Evolutionary conservation across 768 basidiomycete genomes (phyloP), one percentile per base, ranked within the genome.

Genomic region (Cantharellus cinnabarinus): DNA sequence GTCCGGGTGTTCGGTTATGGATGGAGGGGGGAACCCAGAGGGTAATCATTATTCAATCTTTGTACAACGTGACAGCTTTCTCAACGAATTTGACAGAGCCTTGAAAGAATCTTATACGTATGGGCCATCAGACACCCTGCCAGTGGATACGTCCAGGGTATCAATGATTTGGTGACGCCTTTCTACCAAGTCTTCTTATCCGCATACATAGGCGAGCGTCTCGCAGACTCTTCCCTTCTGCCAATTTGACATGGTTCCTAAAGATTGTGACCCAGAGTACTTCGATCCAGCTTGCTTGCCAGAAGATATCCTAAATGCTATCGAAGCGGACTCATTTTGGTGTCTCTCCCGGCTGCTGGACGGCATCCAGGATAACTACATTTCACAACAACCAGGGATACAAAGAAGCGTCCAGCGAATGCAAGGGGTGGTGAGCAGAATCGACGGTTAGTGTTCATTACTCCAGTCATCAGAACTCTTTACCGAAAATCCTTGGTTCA

Each of bases 121-220:
- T 98, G 95, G 94, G 95, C 95, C 7, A 95, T 98, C 66, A 80
- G 95, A 63, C 95, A 98, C 73, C 95, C 95, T 0, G 94, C 95
- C 3, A 91, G 88, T 61, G 95, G 95, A 5, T 98, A 99, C 70
- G 95, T 99, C 3, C 95, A 99, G 70, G 95, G 95, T 35, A 99
- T 99, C 70, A 98, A 99, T 69, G 95, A 99, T 69, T 82, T 99
- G 41, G 95, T 83, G 1, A 94, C 89, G 2, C 95, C 95, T 0
- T 99, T 99, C 72, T 97, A 94, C 67, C 87, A 98, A 71, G 89
- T 98, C 3, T 99, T 98, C 68, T 75, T 99, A 38, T 89, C 87
- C 40, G 83, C 86, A 58, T 99, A 98, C 68, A 90, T 98, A 60
- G 87, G 93, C 89, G 64, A 53, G 74, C 70, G 2, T 20, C 48